A percentile compares a stretch with the other conserved stretches of the same genome.
Conservation (phyloP, 2,329 filamentous ascomycete species). For the Fusarium redolens region DNA sequence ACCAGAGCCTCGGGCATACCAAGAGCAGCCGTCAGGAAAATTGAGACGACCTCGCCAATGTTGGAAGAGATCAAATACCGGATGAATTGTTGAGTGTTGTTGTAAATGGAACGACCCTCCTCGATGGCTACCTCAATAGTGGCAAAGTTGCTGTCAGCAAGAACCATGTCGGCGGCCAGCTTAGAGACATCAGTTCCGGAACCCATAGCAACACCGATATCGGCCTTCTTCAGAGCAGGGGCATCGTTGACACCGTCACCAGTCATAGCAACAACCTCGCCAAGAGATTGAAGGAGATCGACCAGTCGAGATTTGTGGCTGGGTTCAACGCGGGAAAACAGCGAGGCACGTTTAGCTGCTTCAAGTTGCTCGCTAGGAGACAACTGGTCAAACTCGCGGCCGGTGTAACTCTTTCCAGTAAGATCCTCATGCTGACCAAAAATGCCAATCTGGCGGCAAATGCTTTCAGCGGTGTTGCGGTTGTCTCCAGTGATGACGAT, state of each 20-base stretch:
- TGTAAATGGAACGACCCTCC: slow-evolving; percentile 98
- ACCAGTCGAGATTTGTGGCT: slow-evolving; percentile 98
- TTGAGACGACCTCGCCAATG: slow-evolving; percentile 98
- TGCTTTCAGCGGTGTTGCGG: slow-evolving; percentile 95
- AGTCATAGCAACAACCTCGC: slow-evolving; percentile 98
- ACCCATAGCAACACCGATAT: slow-evolving; percentile 99
- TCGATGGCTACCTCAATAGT: slow-evolving; percentile 97
- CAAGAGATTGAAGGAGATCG: slow-evolving; percentile 90
- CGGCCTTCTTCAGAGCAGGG: slow-evolving; percentile 96
- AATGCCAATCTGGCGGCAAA: slow-evolving; percentile 96
- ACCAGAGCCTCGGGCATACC: slow-evolving; percentile 98
- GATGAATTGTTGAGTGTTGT: slow-evolving; percentile 99
- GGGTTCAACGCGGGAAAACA: slow-evolving; percentile 97
- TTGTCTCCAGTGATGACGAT: slow-evolving; percentile 99
- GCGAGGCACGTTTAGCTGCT: slow-evolving; percentile 84
- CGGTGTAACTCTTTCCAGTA: slow-evolving; percentile 92
- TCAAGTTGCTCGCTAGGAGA: slow-evolving; percentile 82
- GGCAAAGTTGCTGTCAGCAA: slow-evolving; percentile 98
- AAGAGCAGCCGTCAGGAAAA: slow-evolving; percentile 94
- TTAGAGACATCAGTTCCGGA: slow-evolving; percentile 97
- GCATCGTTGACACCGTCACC: slow-evolving; percentile 99
- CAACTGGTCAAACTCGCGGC: slow-evolving; percentile 91
- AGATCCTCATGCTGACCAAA: slow-evolving; percentile 87
- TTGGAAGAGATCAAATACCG: slow-evolving; percentile 99
- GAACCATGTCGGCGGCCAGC: slow-evolving; percentile 97